A percentile compares a stretch with the other conserved stretches of the same genome.
Evolutionary conservation across 1,284 basidiomycete genomes (phyloP).

Genomic region (Pseudozyma sp.): DNA sequence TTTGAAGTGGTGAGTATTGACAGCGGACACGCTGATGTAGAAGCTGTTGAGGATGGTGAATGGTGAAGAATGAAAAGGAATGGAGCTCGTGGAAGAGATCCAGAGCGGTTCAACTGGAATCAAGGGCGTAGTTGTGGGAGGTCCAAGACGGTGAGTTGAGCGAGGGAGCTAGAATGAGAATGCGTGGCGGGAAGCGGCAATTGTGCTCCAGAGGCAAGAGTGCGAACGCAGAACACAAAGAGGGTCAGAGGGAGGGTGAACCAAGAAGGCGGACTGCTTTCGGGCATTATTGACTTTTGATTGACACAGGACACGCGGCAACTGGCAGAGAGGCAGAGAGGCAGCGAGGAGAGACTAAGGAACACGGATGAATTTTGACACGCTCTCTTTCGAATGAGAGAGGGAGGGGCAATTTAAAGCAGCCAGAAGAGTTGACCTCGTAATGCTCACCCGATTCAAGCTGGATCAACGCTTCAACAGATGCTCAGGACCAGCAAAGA

Average conservation of each 20-base stretch:
- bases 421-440: no score
- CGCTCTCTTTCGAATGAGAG: neutral
- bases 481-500: no score
- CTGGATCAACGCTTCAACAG: no score
- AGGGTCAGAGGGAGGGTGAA: neutral
- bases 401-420: no score
- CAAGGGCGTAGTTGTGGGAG: slow-evolving; percentile 4
- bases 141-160: neutral
- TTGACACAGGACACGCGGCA: slow-evolving; percentile 1
- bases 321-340: neutral
- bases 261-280: neutral
- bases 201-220: neutral
- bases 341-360: neutral
- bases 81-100: no score
- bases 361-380: slow-evolving; percentile 9
- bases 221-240: neutral
- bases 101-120: neutral
- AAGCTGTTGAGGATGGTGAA: no score
- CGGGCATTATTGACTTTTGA: slow-evolving; percentile 4
- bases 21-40: no score
- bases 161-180: neutral
- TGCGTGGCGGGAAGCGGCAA: neutral
- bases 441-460: no score
- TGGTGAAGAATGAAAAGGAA: no score
- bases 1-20: no score